Percentiles rank a stretch among this genome's conserved stretches.
Conservation (phyloP, 352 stramenopile species). For the Globisporangium yorkense region DNA sequence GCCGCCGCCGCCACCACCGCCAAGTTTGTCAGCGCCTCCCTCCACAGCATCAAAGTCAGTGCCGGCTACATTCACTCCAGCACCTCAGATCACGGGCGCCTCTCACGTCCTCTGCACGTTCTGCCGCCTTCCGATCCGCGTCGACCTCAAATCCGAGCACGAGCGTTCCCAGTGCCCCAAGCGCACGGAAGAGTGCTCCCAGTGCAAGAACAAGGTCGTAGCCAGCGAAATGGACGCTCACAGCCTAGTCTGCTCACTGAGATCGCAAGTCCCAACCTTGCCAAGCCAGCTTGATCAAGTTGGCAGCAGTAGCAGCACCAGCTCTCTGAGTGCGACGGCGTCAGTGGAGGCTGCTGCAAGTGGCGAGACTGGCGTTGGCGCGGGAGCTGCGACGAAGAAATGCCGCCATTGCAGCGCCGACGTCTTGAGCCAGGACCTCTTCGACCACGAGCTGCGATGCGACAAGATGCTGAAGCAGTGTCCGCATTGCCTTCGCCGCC, state of each 20-base stretch:
- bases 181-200: constrained; percentile 31
- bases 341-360: neutral
- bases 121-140: constrained; percentile 47
- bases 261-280: neutral
- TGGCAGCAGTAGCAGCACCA: neutral
- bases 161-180: constrained; percentile 53
- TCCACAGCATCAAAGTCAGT: neutral
- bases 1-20: too few species aligned
- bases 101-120: constrained; percentile 34
- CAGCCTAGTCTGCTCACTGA: constrained; percentile 16
- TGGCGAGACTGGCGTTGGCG: neutral
- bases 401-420: constrained; percentile 60
- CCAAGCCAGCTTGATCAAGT: neutral
- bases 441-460: constrained; percentile 72
- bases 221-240: constrained; percentile 45
- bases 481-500: constrained; percentile 69
- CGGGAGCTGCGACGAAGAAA: constrained; percentile 32
- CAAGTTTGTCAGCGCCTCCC: neutral
- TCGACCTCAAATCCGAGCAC: constrained; percentile 43
- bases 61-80: neutral
- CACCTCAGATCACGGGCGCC: constrained; percentile 1
- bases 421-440: constrained; percentile 33
- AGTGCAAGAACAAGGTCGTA: constrained; percentile 32
- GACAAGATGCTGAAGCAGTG: constrained; percentile 82
- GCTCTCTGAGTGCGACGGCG: neutral